These are phyloP conservation scores for Saccharomyces hybrid DNA, from an alignment of 1,139 yeast species.

Conservation along the genomic window DNA sequence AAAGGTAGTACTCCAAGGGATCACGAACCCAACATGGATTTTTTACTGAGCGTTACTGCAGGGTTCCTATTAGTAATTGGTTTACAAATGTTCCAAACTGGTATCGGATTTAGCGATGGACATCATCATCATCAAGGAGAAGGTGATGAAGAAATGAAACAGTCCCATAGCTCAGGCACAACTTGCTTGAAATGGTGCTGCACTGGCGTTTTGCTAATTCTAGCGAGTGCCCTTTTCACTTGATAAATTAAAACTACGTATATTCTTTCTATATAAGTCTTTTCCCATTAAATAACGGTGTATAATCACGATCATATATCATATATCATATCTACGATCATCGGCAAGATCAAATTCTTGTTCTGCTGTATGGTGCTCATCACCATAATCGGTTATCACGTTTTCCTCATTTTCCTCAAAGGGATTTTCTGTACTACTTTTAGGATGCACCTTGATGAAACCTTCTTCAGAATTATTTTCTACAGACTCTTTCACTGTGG, in stretches of 20 bases:
- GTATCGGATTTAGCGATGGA: slow-evolving; percentile 32
- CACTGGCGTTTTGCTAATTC: slow-evolving; percentile 26
- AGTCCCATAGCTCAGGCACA: slow-evolving; percentile 30
- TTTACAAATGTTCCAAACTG: slow-evolving; percentile 64
- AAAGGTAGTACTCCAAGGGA: slow-evolving; percentile 27
- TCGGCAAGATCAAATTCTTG: neutral
- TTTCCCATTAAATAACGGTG: slow-evolving; percentile 26
- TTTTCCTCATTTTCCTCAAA: neutral
- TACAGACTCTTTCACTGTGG: neutral
- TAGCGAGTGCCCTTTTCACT: slow-evolving; percentile 26
- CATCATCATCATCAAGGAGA: slow-evolving; percentile 31
- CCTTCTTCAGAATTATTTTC: neutral
- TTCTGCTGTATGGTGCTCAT: neutral
- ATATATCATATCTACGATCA: neutral
- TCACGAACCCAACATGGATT: slow-evolving; percentile 25
- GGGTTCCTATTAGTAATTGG: slow-evolving; percentile 81
- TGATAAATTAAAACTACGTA: slow-evolving; percentile 37
- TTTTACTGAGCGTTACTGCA: slow-evolving; percentile 61
- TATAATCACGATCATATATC: neutral
- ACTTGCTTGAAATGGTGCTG: slow-evolving; percentile 32
- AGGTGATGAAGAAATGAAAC: slow-evolving; percentile 19
- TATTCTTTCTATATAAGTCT: slow-evolving; percentile 54
- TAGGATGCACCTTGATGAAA: neutral
- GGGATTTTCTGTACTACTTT: neutral
- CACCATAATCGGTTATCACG: slow-evolving; percentile 1